Percentiles rank a stretch among this genome's conserved stretches.
Evolutionary conservation across 352 stramenopile species (phyloP).

Genomic region (Aphanomyces stellatus): DNA sequence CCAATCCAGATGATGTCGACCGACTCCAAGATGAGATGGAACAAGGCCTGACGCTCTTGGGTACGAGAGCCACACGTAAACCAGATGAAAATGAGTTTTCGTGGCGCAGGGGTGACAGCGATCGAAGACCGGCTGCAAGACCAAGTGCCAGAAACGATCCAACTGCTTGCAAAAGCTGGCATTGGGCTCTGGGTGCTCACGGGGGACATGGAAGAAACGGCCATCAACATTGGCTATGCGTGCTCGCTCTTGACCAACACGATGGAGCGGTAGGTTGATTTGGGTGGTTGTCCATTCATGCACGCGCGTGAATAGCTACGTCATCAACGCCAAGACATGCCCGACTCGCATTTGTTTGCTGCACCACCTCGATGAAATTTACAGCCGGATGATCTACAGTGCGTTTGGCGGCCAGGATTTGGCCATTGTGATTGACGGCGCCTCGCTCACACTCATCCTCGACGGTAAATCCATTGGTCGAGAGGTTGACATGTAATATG

Average conservation of each 20-base stretch:
- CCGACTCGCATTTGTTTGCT: slow-evolving; percentile 58
- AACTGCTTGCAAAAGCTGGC: slow-evolving; percentile 54
- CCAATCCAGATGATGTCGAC: slow-evolving; percentile 37
- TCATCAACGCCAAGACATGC: slow-evolving; percentile 65
- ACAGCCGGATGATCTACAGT: slow-evolving; percentile 28
- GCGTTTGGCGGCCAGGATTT: not conserved
- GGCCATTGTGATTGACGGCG: slow-evolving; percentile 93
- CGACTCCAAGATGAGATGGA: slow-evolving; percentile 70
- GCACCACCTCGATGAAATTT: slow-evolving; percentile 67
- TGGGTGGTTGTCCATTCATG: not conserved
- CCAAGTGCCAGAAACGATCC: slow-evolving; percentile 73
- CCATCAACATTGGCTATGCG: slow-evolving; percentile 84
- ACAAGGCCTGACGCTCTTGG: slow-evolving; percentile 60
- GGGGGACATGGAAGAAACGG: slow-evolving; percentile 85
- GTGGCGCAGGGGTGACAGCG: slow-evolving; percentile 31
- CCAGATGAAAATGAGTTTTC: not conserved
- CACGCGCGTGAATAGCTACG: slow-evolving; percentile 25
- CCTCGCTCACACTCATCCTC: slow-evolving; percentile 20
- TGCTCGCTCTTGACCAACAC: slow-evolving; percentile 86
- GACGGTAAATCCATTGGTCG: not conserved
- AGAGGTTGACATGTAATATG: not conserved
- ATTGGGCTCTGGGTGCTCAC: slow-evolving; percentile 86
- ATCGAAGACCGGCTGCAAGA: slow-evolving; percentile 85
- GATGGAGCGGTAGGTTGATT: slow-evolving; percentile 63
- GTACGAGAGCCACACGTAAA: slow-evolving; percentile 32